These are phyloP conservation scores for Exophiala sideris DNA, from an alignment of 2,329 filamentous ascomycete species.

Conservation along the genomic window DNA sequence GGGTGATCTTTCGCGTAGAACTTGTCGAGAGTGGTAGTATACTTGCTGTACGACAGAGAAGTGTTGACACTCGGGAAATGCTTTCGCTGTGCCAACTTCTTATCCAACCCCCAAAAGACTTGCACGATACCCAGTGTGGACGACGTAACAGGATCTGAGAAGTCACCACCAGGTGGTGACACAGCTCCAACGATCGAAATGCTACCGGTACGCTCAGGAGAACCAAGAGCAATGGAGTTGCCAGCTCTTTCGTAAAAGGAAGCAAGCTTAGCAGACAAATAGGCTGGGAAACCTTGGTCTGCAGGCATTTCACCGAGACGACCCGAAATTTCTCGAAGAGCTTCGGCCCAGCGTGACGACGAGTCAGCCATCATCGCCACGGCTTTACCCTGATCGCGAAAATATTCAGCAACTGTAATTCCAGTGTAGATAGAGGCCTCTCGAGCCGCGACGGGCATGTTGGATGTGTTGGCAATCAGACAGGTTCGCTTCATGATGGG, in stretches of 20 bases:
- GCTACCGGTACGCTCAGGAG: conserved; percentile 82
- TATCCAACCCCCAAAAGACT: conserved; percentile 99
- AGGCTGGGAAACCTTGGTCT: conserved; percentile 98
- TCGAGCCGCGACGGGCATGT: conserved; percentile 98
- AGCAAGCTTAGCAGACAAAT: conserved; percentile 91
- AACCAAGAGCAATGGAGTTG: conserved; percentile 78
- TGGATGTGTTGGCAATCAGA: conserved; percentile 97
- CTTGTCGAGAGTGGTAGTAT: conserved; percentile 81
- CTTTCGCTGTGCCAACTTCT: conserved; percentile 98
- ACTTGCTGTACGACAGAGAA: conserved; percentile 91
- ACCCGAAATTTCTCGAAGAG: conserved; percentile 96
- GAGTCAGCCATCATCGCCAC: conserved; percentile 99
- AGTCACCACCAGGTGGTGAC: conserved; percentile 96
- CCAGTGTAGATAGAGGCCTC: conserved; percentile 98
- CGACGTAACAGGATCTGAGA: conserved; percentile 94
- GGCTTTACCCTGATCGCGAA: conserved; percentile 92
- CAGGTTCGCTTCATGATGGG: conserved; percentile 99
- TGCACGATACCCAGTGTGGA: conserved; percentile 95
- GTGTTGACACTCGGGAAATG: conserved; percentile 99
- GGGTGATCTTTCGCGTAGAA: conserved; percentile 92
- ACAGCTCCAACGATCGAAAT: conserved; percentile 98
- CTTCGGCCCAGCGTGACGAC: conserved; percentile 96
- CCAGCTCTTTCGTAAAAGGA: conserved; percentile 99
- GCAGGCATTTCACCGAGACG: conserved; percentile 99
- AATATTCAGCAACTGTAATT: conserved; percentile 94